Evolutionary conservation across 176 grass and related monocot genomes (phyloP).

Genomic region (Tuctoria greenei): DNA sequence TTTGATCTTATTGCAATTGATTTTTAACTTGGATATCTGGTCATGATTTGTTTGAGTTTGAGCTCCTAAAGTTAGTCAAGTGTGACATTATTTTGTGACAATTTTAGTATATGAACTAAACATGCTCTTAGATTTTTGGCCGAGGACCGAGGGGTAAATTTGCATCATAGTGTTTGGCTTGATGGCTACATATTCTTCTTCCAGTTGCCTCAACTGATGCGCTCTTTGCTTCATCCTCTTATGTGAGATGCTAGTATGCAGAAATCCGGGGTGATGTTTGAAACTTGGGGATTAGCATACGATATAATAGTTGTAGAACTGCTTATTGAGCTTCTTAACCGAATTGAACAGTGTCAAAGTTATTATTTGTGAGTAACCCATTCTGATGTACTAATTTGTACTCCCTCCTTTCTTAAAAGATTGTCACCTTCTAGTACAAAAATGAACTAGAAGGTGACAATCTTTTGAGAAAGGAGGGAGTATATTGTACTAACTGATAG

Average conservation of each 20-base stretch:
- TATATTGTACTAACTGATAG: constrained; percentile 3
- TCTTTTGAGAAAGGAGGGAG: no score
- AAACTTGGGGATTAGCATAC: constrained; percentile 43
- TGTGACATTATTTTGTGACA: no score
- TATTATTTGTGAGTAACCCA: constrained; percentile 32
- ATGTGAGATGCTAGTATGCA: constrained; percentile 32
- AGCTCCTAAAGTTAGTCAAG: no score
- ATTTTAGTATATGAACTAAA: no score
- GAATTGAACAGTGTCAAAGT: constrained; percentile 14
- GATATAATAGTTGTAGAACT: constrained; percentile 50
- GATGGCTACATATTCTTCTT: constrained; percentile 51
- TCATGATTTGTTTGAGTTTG: no score
- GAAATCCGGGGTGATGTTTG: constrained; percentile 37
- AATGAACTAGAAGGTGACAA: no score
- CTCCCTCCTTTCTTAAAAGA: no score
- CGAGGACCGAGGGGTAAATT: constrained; percentile 37
- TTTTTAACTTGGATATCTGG: no score
- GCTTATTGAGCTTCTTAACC: constrained; percentile 30
- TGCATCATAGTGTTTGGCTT: constrained; percentile 59
- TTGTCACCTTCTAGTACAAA: no score
- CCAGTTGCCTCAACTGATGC: constrained; percentile 10
- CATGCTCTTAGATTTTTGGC: constrained; percentile 53
- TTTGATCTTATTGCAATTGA: no score
- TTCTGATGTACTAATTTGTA: constrained; percentile 34
- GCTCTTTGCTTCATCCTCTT: constrained; percentile 16